Percentiles rank a stretch among this genome's conserved stretches.
These are phyloP conservation scores for Moringa oleifera DNA, from an alignment of 345 rosid species.

Conservation along the genomic window DNA sequence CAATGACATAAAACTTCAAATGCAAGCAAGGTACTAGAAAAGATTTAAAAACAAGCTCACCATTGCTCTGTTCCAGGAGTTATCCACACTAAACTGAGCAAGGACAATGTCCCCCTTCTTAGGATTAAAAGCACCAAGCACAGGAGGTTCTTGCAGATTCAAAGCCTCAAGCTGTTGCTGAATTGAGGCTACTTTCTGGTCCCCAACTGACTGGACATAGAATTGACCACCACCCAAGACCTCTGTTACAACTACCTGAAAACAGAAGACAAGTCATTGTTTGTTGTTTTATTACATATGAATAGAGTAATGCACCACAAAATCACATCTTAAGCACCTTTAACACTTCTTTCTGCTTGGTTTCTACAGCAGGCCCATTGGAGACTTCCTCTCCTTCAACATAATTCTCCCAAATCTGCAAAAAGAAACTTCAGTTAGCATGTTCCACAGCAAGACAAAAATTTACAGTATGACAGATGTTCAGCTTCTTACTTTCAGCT, in stretches of 20 bases:
- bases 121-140: slow-evolving; percentile 83
- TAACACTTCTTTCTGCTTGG: slow-evolving; percentile 80
- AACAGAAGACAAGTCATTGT: slow-evolving; percentile 10
- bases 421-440: slow-evolving; percentile 3
- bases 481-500: slow-evolving; percentile 60
- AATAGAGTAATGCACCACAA: neutral
- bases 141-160: slow-evolving; percentile 70
- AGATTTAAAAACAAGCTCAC: slow-evolving; percentile 33
- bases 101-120: slow-evolving; percentile 85
- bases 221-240: slow-evolving; percentile 85
- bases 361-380: slow-evolving; percentile 60
- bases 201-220: slow-evolving; percentile 82
- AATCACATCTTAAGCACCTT: slow-evolving; percentile 41
- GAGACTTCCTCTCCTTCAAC: slow-evolving; percentile 94
- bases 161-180: slow-evolving; percentile 74
- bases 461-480: neutral
- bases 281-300: slow-evolving; percentile 1
- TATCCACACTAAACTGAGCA: slow-evolving; percentile 91
- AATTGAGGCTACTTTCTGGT: slow-evolving; percentile 72
- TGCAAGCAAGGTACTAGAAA: neutral
- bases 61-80: slow-evolving; percentile 99
- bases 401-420: slow-evolving; percentile 93
- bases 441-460: neutral
- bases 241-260: slow-evolving; percentile 90
- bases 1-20: neutral